Conservation (phyloP, 139 green algal genomes). For the Helicosporidium sp. region DNA sequence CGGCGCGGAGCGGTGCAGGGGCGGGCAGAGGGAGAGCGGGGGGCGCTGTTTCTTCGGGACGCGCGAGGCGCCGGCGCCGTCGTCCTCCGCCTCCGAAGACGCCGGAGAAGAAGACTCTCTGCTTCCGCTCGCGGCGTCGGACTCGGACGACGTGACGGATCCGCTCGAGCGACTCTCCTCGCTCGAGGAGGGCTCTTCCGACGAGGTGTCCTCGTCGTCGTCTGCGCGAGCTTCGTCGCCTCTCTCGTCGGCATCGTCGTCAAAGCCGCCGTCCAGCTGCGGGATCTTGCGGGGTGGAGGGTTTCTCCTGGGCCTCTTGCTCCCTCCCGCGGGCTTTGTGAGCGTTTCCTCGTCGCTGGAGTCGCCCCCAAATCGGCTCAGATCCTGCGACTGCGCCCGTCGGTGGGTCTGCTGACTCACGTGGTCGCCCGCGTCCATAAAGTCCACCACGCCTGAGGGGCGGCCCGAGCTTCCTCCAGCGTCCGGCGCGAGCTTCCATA, state of each 20-base stretch:
- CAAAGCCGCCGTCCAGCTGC: not conserved
- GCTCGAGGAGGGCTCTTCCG: not conserved
- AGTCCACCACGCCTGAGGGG: not conserved
- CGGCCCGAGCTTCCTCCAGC: too few species aligned
- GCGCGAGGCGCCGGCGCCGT: too few species aligned
- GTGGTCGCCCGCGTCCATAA: not conserved
- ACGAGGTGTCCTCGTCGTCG: not conserved
- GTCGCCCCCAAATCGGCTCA: not conserved
- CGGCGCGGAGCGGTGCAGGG: too few species aligned
- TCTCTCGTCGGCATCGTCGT: not conserved
- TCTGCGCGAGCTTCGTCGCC: not conserved
- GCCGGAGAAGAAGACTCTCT: too few species aligned
- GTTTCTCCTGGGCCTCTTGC: too few species aligned
- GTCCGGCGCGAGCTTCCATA: too few species aligned
- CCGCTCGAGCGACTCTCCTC: not conserved
- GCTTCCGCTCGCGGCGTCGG: too few species aligned
- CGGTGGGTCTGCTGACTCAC: not conserved
- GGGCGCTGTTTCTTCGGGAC: too few species aligned
- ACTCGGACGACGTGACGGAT: too few species aligned
- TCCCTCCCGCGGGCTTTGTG: too few species aligned
- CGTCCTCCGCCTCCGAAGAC: too few species aligned
- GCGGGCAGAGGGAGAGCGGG: too few species aligned
- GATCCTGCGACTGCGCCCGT: conserved; percentile 1
- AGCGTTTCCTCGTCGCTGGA: not conserved
- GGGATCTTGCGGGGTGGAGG: not conserved